A percentile compares a stretch with the other conserved stretches of the same genome.
Conservation (phyloP, 1,284 basidiomycete species). For the Ustilago tritici region DNA sequence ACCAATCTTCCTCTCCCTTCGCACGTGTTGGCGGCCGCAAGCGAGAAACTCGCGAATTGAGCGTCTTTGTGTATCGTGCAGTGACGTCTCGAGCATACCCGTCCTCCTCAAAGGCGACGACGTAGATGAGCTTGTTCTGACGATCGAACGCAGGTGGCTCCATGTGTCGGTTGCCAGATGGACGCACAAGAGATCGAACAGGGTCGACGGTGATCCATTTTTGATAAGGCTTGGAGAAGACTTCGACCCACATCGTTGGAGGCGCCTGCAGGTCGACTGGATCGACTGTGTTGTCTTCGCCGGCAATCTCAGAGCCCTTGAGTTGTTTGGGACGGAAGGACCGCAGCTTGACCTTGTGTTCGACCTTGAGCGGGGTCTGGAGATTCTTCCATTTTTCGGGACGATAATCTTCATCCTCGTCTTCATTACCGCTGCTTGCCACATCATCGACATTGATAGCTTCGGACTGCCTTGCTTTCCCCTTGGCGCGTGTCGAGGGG, state of each 20-base stretch:
- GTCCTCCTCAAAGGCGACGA: slow-evolving; percentile 90
- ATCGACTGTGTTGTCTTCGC: slow-evolving; percentile 63
- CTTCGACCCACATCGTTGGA: slow-evolving; percentile 96
- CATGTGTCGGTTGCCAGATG: slow-evolving; percentile 73
- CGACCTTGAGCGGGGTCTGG: slow-evolving; percentile 50
- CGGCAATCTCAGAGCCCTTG: slow-evolving; percentile 51
- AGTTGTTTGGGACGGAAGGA: slow-evolving; percentile 45
- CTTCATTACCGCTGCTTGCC: slow-evolving; percentile 8
- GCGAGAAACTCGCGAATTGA: slow-evolving; percentile 84
- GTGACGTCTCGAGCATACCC: slow-evolving; percentile 74
- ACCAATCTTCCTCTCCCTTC: slow-evolving; percentile 82
- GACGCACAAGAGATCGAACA: slow-evolving; percentile 73
- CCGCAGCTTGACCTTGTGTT: slow-evolving; percentile 54
- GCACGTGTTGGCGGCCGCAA: slow-evolving; percentile 78
- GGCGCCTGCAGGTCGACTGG: slow-evolving; percentile 72
- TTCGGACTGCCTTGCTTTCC: slow-evolving; percentile 33
- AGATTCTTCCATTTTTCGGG: slow-evolving; percentile 54
- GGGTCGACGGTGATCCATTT: slow-evolving; percentile 95
- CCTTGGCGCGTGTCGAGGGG: slow-evolving; percentile 22
- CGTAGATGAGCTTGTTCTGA: slow-evolving; percentile 91
- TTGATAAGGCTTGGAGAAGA: slow-evolving; percentile 90
- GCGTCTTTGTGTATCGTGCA: slow-evolving; percentile 79
- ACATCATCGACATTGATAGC: slow-evolving; percentile 2
- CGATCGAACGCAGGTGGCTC: slow-evolving; percentile 78
- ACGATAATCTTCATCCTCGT: slow-evolving; percentile 46